Evolutionary conservation across 225 moss, liverwort and hornwort species (phyloP).

Genomic region (Sphagnum tenellum): DNA sequence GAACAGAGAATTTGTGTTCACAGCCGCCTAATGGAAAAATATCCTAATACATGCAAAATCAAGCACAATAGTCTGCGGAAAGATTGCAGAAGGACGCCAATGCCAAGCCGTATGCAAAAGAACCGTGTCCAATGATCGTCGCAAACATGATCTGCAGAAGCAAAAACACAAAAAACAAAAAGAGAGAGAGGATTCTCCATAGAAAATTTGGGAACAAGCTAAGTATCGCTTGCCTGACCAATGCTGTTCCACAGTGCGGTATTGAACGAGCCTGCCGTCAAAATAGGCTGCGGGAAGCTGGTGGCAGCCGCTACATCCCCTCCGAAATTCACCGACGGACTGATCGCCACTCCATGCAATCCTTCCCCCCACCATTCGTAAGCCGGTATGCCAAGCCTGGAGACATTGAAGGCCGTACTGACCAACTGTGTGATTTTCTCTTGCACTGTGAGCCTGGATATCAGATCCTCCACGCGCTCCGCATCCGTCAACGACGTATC

Average conservation of each 20-base stretch:
- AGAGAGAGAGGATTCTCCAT: neutral
- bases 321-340: constrained; percentile 35
- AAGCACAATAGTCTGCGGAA: too few relatives aligned
- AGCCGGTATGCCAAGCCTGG: constrained; percentile 25
- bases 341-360: constrained; percentile 37
- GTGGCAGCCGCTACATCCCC: constrained; percentile 19
- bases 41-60: too few relatives aligned
- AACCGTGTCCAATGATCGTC: too few relatives aligned
- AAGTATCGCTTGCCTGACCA: constrained; percentile 20
- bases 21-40: too few relatives aligned
- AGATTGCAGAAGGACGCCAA: too few relatives aligned
- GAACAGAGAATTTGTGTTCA: too few relatives aligned
- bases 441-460: constrained; percentile 16
- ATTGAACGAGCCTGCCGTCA: constrained; percentile 39
- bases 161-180: too few relatives aligned
- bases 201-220: too few relatives aligned
- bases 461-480: constrained; percentile 21
- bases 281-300: constrained; percentile 43
- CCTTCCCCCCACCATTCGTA: constrained; percentile 52
- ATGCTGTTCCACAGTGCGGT: constrained; percentile 22
- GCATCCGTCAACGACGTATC: constrained; percentile 16
- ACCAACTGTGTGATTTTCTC: constrained; percentile 43
- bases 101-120: too few relatives aligned
- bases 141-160: too few relatives aligned
- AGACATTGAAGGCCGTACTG: constrained; percentile 22